Evolutionary conservation across 2,329 filamentous ascomycete species (phyloP), one percentile per base, ranked within the genome.

Genomic region (Alternaria brassicae): DNA sequence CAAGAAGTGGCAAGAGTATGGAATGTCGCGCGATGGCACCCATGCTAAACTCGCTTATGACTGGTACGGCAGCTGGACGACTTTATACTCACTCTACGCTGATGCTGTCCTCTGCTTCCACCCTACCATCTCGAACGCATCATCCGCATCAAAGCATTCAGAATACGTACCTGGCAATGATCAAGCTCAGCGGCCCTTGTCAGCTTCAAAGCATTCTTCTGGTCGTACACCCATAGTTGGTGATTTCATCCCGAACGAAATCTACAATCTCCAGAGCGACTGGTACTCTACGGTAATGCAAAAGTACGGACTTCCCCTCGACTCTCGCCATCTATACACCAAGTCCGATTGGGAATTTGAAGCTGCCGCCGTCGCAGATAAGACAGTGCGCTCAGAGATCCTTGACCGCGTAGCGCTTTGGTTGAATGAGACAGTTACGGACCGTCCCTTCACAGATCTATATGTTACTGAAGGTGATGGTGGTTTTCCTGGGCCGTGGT

Each of bases 341-440:
- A 96, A 96, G 79, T 92, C 89, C 28, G 92, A 96, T 78, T 96
- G 92, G 92, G 89, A 95, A 69, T 93, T 96, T 75, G 93, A 95
- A 76, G 91, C 91, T 0, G 92, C 92, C 45, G 91, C 92, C 2
- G 89, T 96, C 5, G 86, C 91, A 4, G 88, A 87, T 67, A 85
- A 86, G 73, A 79, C 83, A 58, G 90, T 90, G 1, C 85, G 92
- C 53, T 83, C 84, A 3, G 86, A 90, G 73, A 92, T 96, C 50
- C 80, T 95, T 34, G 84, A 91, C 60, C 85, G 87, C 17, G 89
- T 95, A 39, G 91, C 91, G 1, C 81, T 81, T 56, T 96, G 92
- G 92, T 82, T 96, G 59, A 96, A 95, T 71, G 91, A 96, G 78
- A 96, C 92, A 1, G 82, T 78, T 17, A 93, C 74, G 79, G 89